Conservation (phyloP, 2,329 filamentous ascomycete genomes). For the Fusarium circinatum region DNA sequence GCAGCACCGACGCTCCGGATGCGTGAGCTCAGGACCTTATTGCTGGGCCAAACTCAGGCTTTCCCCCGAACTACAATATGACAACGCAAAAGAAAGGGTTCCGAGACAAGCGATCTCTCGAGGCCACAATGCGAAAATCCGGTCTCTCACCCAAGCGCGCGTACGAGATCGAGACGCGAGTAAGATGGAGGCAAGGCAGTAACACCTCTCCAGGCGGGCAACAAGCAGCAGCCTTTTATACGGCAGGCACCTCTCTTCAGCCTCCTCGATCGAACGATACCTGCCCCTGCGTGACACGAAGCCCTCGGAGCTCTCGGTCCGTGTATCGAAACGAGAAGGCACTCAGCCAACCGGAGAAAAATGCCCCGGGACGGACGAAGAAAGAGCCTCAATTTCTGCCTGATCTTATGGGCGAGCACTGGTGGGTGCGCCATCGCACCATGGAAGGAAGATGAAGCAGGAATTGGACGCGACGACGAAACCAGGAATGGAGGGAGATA, state of each 20-base stretch:
- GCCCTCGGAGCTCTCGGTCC: not conserved
- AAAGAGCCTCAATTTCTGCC: not conserved
- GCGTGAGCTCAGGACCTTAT: not conserved
- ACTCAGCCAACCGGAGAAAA: not conserved
- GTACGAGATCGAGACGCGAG: rapidly evolving
- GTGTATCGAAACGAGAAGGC: not conserved
- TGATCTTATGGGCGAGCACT: not conserved
- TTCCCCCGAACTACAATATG: no score
- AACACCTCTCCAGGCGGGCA: not conserved
- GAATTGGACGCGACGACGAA: not conserved
- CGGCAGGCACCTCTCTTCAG: not conserved
- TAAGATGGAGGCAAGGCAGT: not conserved
- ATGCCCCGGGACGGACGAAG: not conserved
- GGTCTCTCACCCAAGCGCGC: rapidly evolving
- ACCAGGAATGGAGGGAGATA: not conserved
- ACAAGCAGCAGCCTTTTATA: not conserved
- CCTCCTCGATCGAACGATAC: not conserved
- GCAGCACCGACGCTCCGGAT: no score
- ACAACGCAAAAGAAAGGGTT: no score
- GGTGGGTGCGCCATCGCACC: not conserved
- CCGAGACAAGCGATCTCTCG: no score
- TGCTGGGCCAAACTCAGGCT: not conserved
- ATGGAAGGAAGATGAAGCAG: not conserved
- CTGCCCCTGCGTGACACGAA: not conserved
- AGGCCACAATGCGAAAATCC: rapidly evolving